A percentile compares a stretch with the other conserved stretches of the same genome.
phyloP scores from a whole-genome alignment of 345 rosid genomes.

The Theobroma cacao region DNA sequence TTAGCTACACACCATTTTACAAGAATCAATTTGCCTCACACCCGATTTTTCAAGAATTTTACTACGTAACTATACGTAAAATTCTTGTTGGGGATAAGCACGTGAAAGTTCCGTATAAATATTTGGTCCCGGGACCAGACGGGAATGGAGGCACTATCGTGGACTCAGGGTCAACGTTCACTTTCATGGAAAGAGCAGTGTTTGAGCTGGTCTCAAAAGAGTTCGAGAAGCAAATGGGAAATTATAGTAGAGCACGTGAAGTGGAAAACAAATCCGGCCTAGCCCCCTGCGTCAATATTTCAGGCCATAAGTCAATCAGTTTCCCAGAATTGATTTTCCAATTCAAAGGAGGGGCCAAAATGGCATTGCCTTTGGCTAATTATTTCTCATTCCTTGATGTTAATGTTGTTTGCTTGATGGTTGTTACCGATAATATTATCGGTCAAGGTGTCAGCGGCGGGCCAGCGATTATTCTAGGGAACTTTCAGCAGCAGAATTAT shows the following conservation, averaged over 20 bases:
- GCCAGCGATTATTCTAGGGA: slow-evolving; percentile 79
- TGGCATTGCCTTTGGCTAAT: slow-evolving; percentile 60
- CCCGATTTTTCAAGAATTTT: slow-evolving; percentile 44
- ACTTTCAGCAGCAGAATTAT: slow-evolving; percentile 82
- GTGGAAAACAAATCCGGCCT: slow-evolving; percentile 54
- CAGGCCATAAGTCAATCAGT: slow-evolving; percentile 31
- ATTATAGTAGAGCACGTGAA: slow-evolving; percentile 38
- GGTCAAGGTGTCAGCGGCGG: slow-evolving; percentile 36
- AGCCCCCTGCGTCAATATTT: slow-evolving; percentile 61
- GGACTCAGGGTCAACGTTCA: slow-evolving; percentile 90
- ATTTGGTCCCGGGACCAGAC: slow-evolving; percentile 47
- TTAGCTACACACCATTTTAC: slow-evolving; percentile 64
- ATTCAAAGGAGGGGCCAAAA: slow-evolving; percentile 82
- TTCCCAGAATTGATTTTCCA: slow-evolving; percentile 55
- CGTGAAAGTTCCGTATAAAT: slow-evolving; percentile 62
- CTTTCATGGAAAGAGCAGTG: slow-evolving; percentile 69
- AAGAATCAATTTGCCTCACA: slow-evolving; percentile 39
- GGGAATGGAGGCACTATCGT: slow-evolving; percentile 84
- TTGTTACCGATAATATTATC: slow-evolving; percentile 34
- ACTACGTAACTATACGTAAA: slow-evolving; percentile 61
- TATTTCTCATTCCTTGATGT: slow-evolving; percentile 43
- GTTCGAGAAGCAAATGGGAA: slow-evolving; percentile 60
- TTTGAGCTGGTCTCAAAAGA: slow-evolving; percentile 51
- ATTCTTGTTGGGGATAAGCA: slow-evolving; percentile 52
- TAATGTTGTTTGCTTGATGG: slow-evolving; percentile 43